Conservation (phyloP, 2,329 filamentous ascomycete species). For the Fusarium irregulare region DNA sequence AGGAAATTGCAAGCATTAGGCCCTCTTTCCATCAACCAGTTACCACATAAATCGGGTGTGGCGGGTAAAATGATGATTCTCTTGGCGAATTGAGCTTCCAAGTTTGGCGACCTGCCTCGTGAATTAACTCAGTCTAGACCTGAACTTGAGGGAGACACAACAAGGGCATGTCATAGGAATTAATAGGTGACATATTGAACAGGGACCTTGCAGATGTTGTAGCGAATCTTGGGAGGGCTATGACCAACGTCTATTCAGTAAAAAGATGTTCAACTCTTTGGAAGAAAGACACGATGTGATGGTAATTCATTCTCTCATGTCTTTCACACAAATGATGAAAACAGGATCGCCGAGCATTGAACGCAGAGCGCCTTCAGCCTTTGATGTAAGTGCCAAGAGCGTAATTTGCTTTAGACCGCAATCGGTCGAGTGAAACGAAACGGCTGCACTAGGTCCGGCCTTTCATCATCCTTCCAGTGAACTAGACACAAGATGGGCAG, state of each 20-base stretch:
- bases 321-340: background rate
- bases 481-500: background rate
- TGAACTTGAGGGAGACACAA: conserved; percentile 2
- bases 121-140: background rate
- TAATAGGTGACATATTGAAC: conserved; percentile 25
- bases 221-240: background rate
- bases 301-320: too few relatives aligned
- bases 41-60: conserved; percentile 15
- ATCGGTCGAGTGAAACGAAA: conserved; percentile 44
- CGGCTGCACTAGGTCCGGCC: conserved; percentile 36
- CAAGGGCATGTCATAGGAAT: conserved; percentile 13
- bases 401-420: conserved; percentile 42
- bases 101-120: conserved; percentile 22
- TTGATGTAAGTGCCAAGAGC: conserved; percentile 25
- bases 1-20: conserved; percentile 15
- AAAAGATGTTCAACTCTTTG: too few relatives aligned
- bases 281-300: too few relatives aligned
- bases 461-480: conserved; percentile 19
- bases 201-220: background rate
- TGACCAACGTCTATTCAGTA: background rate
- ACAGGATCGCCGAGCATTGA: conserved; percentile 24
- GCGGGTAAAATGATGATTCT: conserved; percentile 9
- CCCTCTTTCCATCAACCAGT: background rate
- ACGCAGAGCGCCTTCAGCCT: conserved; percentile 28
- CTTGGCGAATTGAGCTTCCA: conserved; percentile 28